Base-by-base conservation (phyloP, 192 early-diverging fungal genomes). In the Ramicandelaber brevisporus region DNA sequence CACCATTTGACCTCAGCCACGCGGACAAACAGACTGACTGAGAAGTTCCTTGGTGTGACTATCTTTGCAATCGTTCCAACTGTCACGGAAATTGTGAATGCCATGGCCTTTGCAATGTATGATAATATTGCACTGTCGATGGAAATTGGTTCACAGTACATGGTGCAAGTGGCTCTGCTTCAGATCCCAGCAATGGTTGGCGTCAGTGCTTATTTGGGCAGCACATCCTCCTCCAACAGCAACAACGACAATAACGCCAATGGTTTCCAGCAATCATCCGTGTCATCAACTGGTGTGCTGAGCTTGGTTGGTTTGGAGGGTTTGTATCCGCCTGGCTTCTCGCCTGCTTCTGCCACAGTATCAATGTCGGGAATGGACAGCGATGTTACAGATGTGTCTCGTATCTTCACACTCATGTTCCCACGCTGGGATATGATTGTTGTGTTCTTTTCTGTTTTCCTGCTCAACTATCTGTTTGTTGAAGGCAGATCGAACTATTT, bases 401-500 rank as follows among this genome's bases (percentile, higher is more conserved):
- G 17, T 36, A 30, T 56, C 21, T 73, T 78, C 43, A 63, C 68
- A 7, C 39, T 79, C 39, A 48, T 79, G 14, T 79, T 79, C 38
- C 71, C 71, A 16, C 50, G 46, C 26, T 74, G 67, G 67, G 75
- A 79, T 40, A 36, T 72, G 33, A 48, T 45, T 41, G 57, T 49
- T 37, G 61, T 41, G 38, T 61, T 37, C 14, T 73, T 38, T 55
- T 75, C 37, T 21, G 68, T 75, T 21, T 71, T 74, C 43, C 44
- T 79, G 36, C 57, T 86, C 27, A 85, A 80, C 6, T 89, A 89
- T 39, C 73, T 88, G 10, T 89, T 87, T 50, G 73, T 78, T 33
- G 90, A 97, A 50, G 87, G 87, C 40, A 89, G 79, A 49, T 57
- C 68, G 27, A 92, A 97, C 53, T 92, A 97, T 55, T 97, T 97